These are phyloP conservation scores for Kwoniella heveanensis DNA, from an alignment of 768 basidiomycete genomes.

Conservation along the genomic window DNA sequence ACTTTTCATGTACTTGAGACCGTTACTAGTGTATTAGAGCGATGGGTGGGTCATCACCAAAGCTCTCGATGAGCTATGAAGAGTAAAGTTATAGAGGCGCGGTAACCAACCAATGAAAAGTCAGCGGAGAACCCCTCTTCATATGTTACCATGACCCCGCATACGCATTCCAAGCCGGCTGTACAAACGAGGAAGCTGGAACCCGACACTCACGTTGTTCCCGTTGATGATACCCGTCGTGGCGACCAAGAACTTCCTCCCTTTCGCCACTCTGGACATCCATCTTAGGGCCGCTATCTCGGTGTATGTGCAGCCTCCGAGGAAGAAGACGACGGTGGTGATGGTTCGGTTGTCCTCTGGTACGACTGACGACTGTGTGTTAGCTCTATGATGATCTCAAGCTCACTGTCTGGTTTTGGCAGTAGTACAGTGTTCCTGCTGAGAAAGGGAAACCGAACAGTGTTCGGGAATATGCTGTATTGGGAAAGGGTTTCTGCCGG, in stretches of 20 bases:
- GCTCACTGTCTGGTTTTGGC: too few relatives aligned
- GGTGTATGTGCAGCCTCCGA: conserved; percentile 95
- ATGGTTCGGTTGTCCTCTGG: conserved; percentile 64
- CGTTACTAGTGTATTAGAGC: conserved; percentile 16
- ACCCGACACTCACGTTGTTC: conserved; percentile 38
- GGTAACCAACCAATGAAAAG: too few relatives aligned
- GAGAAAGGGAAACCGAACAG: too few relatives aligned
- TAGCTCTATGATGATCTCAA: conserved; percentile 9
- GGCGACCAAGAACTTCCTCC: conserved; percentile 82
- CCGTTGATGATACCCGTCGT: conserved; percentile 91
- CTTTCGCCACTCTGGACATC: conserved; percentile 82
- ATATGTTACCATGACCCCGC: background rate
- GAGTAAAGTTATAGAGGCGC: too few relatives aligned
- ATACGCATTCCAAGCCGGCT: background rate
- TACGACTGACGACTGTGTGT: conserved; percentile 37
- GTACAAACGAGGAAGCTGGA: too few relatives aligned
- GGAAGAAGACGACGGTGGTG: conserved; percentile 91
- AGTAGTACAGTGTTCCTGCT: too few relatives aligned
- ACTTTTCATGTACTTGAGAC: too few relatives aligned
- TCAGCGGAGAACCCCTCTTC: too few relatives aligned
- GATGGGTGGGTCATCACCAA: conserved; percentile 35
- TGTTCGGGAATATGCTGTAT: too few relatives aligned
- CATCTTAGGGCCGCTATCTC: conserved; percentile 94
- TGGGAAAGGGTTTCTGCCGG: too few relatives aligned
- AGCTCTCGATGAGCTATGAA: conserved; percentile 23